phyloP scores from a whole-genome alignment of 2,329 filamentous ascomycete species.

The Claviceps paspali region DNA sequence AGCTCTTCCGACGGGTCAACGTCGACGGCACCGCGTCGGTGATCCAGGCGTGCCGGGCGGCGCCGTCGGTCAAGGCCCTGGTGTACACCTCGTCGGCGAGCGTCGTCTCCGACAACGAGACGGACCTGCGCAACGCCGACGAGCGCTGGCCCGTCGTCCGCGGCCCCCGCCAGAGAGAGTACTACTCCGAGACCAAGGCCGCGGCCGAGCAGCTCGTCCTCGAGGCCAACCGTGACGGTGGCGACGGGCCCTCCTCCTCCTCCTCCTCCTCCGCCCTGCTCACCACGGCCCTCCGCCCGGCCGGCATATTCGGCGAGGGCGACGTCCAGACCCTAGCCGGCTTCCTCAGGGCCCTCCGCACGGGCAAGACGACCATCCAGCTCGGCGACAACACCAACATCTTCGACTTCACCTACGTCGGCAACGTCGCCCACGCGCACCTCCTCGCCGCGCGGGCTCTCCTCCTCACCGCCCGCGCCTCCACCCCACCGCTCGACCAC shows the following conservation, averaged over 20 bases:
- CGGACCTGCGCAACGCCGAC: slow-evolving; percentile 69
- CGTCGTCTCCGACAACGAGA: slow-evolving; percentile 67
- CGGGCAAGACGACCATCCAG: slow-evolving; percentile 59
- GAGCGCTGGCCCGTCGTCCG: slow-evolving; percentile 67
- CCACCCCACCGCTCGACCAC: slow-evolving; percentile 49
- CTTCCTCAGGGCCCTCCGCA: slow-evolving; percentile 55
- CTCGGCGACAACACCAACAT: slow-evolving; percentile 55
- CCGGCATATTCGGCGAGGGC: slow-evolving; percentile 81
- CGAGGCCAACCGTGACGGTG: slow-evolving; percentile 48
- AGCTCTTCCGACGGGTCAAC: slow-evolving; percentile 67
- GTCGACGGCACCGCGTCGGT: slow-evolving; percentile 72
- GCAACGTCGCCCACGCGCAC: slow-evolving; percentile 60
- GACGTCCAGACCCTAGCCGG: slow-evolving; percentile 64
- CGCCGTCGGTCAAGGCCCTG: slow-evolving; percentile 49
- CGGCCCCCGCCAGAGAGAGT: slow-evolving; percentile 56
- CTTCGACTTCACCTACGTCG: slow-evolving; percentile 50
- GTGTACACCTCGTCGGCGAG: slow-evolving; percentile 88
- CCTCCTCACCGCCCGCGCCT: slow-evolving; percentile 40
- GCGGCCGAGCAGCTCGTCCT: slow-evolving; percentile 72
- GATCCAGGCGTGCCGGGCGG: slow-evolving; percentile 52
- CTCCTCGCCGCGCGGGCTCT: slow-evolving; percentile 65
- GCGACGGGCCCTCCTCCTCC: too few species aligned
- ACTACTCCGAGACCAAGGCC: slow-evolving; percentile 74
- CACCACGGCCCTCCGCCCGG: slow-evolving; percentile 70
- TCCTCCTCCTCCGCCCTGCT: too few species aligned